Evolutionary conservation across 495 filamentous ascomycete genomes (phyloP), one percentile per base, ranked within the genome.

Genomic region (Amorphotheca resinae): DNA sequence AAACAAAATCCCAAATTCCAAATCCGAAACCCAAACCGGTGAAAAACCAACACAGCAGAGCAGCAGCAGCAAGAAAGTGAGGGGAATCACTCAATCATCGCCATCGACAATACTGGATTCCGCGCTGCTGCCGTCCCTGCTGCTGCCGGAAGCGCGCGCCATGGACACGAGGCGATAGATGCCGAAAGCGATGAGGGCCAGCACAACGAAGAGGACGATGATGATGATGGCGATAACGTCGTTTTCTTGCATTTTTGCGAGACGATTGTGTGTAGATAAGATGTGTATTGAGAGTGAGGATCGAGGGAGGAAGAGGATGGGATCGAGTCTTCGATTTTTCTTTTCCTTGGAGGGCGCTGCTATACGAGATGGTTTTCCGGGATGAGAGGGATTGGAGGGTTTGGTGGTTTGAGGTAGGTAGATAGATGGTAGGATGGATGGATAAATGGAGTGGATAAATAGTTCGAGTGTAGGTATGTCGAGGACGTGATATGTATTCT

Each of bases 201-300:
- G 73, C 34, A 85, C 58, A 59, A 85, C 59, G 63, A 86, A 86
- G 47, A 87, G 72, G 31, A 85, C 52, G 62, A 87, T 84, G 62
- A 87, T 79, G 63, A 87, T 87, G 59, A 87, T 72, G 23, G 81
- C 82, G 61, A 87, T 82, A 57, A 78, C 72, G 64, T 83, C 72
- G 73, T 87, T 87, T 67, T 76, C 63, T 61, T 83, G 65, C 49
- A 78, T 69, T 38, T 51, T 28, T 31, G n/a, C 3, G 14, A 26
- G 20, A 3, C 17, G 35, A 17, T 31, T 15, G 22, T 23, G 5
- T 17, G 26, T 38, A 23, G 14, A 1, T 5, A 36, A 32, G 1
- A 33, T 23, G 14, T 17, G 22, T 7, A 16, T n/a, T 28, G 30
- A 22, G 38, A 17, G 25, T 5, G 32, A 2, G 25, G 15, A 7